phyloP scores from a whole-genome alignment of 2,329 filamentous ascomycete genomes.

The Monosporascus sp. region DNA sequence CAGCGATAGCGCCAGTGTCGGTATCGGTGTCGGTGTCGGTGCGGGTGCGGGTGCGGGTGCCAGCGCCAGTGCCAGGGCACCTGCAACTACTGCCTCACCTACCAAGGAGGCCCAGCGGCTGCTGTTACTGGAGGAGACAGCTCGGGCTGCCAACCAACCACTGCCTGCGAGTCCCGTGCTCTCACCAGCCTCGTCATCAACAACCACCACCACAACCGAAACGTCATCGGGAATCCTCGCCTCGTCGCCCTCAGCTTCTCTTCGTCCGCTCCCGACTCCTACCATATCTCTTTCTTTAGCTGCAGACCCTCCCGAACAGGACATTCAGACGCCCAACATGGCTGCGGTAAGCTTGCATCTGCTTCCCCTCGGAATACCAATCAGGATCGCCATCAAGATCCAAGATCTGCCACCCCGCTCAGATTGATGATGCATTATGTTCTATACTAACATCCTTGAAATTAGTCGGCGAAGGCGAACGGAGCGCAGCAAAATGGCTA shows the following conservation, averaged over 20 bases:
- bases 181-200: conserved; percentile 8
- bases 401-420: too few species aligned
- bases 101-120: conserved; percentile 5
- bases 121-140: conserved; percentile 5
- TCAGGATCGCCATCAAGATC: too few species aligned
- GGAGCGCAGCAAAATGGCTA: conserved; percentile 25
- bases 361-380: conserved; percentile 3
- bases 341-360: conserved; percentile 44
- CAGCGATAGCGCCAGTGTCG: background rate
- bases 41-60: conserved; percentile 13
- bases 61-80: conserved; percentile 4
- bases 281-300: conserved; percentile 17
- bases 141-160: conserved; percentile 20
- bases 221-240: conserved; percentile 9
- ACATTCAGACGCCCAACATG: conserved; percentile 40
- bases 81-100: conserved; percentile 17
- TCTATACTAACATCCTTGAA: background rate
- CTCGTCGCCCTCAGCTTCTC: conserved; percentile 25
- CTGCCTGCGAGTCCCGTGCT: conserved; percentile 24
- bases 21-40: conserved; percentile 8
- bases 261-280: conserved; percentile 25
- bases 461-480: conserved; percentile 23
- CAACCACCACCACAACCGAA: conserved; percentile 17
- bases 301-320: conserved; percentile 18
- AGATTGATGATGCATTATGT: too few species aligned